Evolutionary conservation across 2,329 filamentous ascomycete genomes (phyloP).

Genomic region (Colletotrichum ledebouriae): DNA sequence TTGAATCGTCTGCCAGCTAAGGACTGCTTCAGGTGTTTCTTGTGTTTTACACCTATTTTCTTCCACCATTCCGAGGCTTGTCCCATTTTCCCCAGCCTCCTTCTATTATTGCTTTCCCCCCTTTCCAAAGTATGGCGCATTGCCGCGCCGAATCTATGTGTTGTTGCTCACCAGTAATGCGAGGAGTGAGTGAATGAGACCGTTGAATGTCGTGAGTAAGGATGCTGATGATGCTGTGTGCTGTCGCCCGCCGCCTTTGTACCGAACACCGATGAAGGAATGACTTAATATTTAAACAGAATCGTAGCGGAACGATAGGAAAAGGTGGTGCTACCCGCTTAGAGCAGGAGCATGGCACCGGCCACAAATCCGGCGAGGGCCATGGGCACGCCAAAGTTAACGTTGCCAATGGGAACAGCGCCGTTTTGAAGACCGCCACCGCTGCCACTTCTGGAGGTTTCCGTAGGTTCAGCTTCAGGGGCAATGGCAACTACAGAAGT

Average conservation of each 20-base stretch:
- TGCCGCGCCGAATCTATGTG: conserved; percentile 35
- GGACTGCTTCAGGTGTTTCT: conserved; percentile 14
- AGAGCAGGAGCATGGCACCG: conserved; percentile 41
- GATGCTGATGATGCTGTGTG: conserved; percentile 39
- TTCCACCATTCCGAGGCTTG: conserved; percentile 1
- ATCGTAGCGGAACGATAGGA: conserved; percentile 3
- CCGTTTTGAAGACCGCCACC: conserved; percentile 55
- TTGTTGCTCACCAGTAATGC: conserved; percentile 36
- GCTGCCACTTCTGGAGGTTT: conserved; percentile 39
- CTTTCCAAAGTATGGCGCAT: conserved; percentile 14
- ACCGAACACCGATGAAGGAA: conserved; percentile 24
- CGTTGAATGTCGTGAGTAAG: conserved; percentile 41
- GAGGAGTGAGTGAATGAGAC: conserved; percentile 43
- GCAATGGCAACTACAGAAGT: conserved; percentile 63
- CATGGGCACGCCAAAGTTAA: conserved; percentile 41
- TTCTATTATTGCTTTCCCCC: conserved; percentile 21
- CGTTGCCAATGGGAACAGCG: conserved; percentile 46
- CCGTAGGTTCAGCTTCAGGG: conserved; percentile 51
- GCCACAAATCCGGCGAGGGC: conserved; percentile 47
- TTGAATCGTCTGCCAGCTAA: neutral
- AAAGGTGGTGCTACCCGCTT: neutral
- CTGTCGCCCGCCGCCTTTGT: conserved; percentile 24
- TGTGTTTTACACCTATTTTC: conserved; percentile 5
- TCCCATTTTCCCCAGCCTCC: conserved; percentile 16
- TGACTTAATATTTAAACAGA: conserved; percentile 33